phyloP scores from a whole-genome alignment of 495 filamentous ascomycete genomes.

The Daldinia loculata region DNA sequence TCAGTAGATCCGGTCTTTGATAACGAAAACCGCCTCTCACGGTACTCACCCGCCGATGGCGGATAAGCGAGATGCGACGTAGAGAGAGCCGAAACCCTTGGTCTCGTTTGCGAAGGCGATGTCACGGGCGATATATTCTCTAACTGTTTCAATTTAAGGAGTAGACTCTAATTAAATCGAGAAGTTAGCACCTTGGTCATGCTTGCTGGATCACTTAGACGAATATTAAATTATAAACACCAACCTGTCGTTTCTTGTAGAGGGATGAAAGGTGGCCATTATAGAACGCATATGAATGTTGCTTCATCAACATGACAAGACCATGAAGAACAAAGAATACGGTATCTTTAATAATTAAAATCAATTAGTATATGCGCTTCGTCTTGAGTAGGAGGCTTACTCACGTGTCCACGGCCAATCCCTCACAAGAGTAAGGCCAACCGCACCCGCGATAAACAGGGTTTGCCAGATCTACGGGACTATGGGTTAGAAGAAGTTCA shows the following conservation, averaged over 20 bases:
- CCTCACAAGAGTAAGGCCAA: slow-evolving; percentile 68
- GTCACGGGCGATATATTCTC: slow-evolving; percentile 44
- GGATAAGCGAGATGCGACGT: slow-evolving; percentile 52
- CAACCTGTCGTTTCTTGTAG: slow-evolving; percentile 55
- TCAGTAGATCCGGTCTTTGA: slow-evolving; percentile 46
- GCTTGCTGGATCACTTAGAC: background rate
- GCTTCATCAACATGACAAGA: slow-evolving; percentile 79
- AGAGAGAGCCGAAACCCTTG: slow-evolving; percentile 46
- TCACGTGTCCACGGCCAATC: slow-evolving; percentile 79
- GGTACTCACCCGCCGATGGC: slow-evolving; percentile 49
- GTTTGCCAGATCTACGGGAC: slow-evolving; percentile 66
- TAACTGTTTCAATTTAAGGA: slow-evolving; percentile 49
- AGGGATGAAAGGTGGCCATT: slow-evolving; percentile 75
- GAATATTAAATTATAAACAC: background rate
- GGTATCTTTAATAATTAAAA: slow-evolving; percentile 38
- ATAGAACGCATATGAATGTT: slow-evolving; percentile 78
- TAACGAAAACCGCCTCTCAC: slow-evolving; percentile 55
- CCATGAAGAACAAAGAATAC: slow-evolving; percentile 77
- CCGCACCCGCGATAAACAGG: slow-evolving; percentile 63
- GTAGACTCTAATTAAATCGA: slow-evolving; percentile 30
- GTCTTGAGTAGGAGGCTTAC: slow-evolving; percentile 46
- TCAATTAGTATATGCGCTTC: slow-evolving; percentile 12
- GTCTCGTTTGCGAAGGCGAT: slow-evolving; percentile 50
- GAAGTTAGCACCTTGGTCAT: background rate
- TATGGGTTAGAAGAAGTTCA: slow-evolving; percentile 3